phyloP scores from a whole-genome alignment of 2,329 filamentous ascomycete genomes.

The Rhynchosporium graminicola region DNA sequence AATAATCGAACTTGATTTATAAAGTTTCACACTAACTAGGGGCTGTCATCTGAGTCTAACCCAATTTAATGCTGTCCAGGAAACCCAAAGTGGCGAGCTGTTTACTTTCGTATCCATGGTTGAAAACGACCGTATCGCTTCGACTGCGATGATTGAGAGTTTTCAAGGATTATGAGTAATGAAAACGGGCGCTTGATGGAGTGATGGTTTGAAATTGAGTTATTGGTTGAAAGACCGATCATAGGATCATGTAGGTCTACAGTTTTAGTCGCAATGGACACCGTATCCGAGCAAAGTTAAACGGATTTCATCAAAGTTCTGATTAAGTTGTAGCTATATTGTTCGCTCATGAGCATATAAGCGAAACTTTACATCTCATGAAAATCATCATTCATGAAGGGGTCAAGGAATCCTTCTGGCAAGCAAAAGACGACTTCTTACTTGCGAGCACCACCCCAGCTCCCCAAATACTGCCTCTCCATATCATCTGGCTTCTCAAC shows the following conservation, averaged over 20 bases:
- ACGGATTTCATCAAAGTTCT: too few species aligned
- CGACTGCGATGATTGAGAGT: background rate
- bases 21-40: too few species aligned
- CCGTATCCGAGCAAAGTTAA: too few species aligned
- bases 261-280: too few species aligned
- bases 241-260: background rate
- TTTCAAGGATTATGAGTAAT: background rate
- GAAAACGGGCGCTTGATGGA: background rate
- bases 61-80: too few species aligned
- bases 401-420: background rate
- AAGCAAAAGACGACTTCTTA: background rate
- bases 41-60: too few species aligned
- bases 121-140: background rate
- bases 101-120: too few species aligned
- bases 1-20: too few species aligned
- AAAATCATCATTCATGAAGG: background rate
- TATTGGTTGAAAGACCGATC: background rate
- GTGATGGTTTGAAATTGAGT: background rate
- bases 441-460: conserved; percentile 1
- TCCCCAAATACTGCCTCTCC: conserved; percentile 13
- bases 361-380: background rate
- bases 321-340: background rate
- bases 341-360: background rate
- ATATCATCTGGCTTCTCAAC: background rate
- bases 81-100: too few species aligned